Base-by-base conservation (phyloP, 164 flowering plant genomes). In the Euptelea pleiosperma region DNA sequence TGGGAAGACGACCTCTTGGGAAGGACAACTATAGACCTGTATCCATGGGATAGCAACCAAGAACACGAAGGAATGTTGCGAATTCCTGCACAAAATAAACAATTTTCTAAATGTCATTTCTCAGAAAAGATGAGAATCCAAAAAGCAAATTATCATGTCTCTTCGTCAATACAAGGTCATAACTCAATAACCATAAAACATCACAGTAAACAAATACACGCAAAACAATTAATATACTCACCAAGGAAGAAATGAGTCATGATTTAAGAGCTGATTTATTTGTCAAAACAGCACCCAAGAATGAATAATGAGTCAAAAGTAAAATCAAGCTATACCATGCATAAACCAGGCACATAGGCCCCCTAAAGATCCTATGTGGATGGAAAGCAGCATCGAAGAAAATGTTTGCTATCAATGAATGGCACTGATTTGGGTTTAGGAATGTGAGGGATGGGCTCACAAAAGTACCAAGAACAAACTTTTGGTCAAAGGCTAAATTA, bases 11-110 rank as follows among this genome's bases (percentile, higher is more conserved):
- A 29, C 31, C 26, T 35, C 29, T 33, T 21, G 26, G 31, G 60
- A 42, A 47, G 37, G 19, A 25, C 24, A 33, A 51, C 66, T 75
- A 82, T 31, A 22, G 29, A 64, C 46, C 14, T 37, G 58, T 56
- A 62, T 84, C 86, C 70, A 78, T 73, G 10, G 97, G 87, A 68
- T 91, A 91, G 68, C 76, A 72, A 37, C 86, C 86, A 37, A 81
- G 77, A 22, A 81, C 79, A 12, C 81, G 73, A 35, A 81, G 75
- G 63, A 76, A 77, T 47, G 76, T 70, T 30, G 81, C 81, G 16
- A 78, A 76, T 61, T 81, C 86, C 86, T 81, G 70, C 67, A 57
- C 50, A 55, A 46, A n/a, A 47, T 26, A 6, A n/a, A 48, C 33
- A 48, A 28, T 26, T 28, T 15, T 29, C 16, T 14, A 16, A 51